Evolutionary conservation across 2,329 filamentous ascomycete genomes (phyloP).

Genomic region (Alternaria solani): DNA sequence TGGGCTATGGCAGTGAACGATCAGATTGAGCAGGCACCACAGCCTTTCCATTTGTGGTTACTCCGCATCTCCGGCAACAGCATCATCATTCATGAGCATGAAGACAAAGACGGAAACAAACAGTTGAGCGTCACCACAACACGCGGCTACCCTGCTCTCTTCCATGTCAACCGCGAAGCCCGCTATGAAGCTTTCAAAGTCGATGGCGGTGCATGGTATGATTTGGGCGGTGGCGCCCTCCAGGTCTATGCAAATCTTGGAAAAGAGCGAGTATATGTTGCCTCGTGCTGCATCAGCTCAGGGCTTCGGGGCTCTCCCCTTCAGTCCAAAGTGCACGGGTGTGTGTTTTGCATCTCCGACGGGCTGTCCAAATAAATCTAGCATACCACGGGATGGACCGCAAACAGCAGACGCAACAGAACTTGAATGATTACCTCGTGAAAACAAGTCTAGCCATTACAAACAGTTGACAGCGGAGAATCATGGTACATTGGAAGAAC

Average conservation of each 20-base stretch:
- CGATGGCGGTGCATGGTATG: neutral
- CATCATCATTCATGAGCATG: neutral
- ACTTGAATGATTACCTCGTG: too few species aligned
- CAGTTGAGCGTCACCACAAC: rapidly evolving
- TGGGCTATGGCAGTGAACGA: neutral
- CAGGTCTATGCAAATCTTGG: rapidly evolving
- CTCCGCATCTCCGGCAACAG: neutral
- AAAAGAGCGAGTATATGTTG: rapidly evolving
- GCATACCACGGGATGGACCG: too few species aligned
- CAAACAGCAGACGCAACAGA: too few species aligned
- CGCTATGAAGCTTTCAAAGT: neutral
- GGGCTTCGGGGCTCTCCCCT: neutral
- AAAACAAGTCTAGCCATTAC: neutral
- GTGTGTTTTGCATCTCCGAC: too few species aligned
- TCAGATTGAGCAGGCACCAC: neutral
- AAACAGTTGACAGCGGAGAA: too few species aligned
- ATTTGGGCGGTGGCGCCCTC: rapidly evolving
- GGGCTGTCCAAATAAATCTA: too few species aligned
- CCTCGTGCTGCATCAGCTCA: neutral
- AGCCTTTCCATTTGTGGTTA: too few species aligned
- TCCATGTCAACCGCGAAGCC: neutral
- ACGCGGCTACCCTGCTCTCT: neutral
- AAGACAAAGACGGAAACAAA: too few species aligned
- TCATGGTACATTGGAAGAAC: too few species aligned
- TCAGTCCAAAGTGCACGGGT: neutral